Percentiles rank a stretch among this genome's conserved stretches.
Conservation (phyloP, 345 rosid genomes). For the Hypericum androsaemum region DNA sequence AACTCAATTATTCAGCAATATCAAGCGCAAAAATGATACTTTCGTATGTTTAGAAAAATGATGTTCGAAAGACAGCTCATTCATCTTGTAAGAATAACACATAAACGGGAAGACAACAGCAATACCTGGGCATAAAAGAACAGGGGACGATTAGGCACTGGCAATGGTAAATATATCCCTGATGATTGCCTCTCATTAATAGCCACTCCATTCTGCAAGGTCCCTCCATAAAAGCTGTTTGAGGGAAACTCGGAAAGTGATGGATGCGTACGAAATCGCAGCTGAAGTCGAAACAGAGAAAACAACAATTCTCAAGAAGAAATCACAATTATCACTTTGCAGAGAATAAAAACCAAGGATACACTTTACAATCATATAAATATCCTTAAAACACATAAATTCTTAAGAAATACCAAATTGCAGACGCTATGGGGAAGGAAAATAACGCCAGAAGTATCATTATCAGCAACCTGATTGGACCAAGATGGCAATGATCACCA, state of each 20-base stretch:
- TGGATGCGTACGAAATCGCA: conserved; percentile 99
- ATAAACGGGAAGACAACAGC: neutral
- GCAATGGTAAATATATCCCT: conserved; percentile 99
- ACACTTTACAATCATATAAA: too few species aligned
- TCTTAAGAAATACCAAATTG: too few species aligned
- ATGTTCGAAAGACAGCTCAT: too few species aligned
- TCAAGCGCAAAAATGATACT: too few species aligned
- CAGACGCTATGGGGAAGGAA: too few species aligned
- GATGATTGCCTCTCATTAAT: conserved; percentile 84
- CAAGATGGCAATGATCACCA: conserved; percentile 99
- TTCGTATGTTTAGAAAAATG: too few species aligned
- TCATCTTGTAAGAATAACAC: too few species aligned
- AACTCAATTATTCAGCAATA: neutral
- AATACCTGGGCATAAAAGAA: conserved; percentile 95
- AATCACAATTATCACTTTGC: conserved; percentile 7
- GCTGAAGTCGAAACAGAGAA: conserved; percentile 31
- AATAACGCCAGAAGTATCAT: neutral
- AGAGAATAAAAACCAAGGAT: too few species aligned
- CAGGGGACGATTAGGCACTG: conserved; percentile 97
- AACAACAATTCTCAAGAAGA: conserved; percentile 4
- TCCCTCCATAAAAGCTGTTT: conserved; percentile 96
- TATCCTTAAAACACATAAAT: too few species aligned
- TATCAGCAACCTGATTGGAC: conserved; percentile 99
- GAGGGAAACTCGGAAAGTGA: conserved; percentile 97
- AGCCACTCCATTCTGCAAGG: conserved; percentile 98